Evolutionary conservation across 2,329 filamentous ascomycete species (phyloP).

Genomic region (Alternaria consortialis): DNA sequence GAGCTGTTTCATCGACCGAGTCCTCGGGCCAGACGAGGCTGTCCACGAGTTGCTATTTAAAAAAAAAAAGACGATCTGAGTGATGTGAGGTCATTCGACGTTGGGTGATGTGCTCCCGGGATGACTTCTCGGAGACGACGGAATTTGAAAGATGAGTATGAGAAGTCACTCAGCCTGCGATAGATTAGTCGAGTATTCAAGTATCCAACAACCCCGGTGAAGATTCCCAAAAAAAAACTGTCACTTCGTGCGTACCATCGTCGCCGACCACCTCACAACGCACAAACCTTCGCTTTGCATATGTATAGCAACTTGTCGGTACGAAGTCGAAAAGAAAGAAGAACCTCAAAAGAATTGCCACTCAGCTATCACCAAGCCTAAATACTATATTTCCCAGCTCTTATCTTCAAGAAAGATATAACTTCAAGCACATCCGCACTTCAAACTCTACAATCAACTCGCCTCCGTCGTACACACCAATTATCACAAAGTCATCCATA

Average conservation of each 20-base stretch:
- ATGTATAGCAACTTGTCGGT: neutral
- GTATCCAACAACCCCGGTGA: neutral
- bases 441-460: neutral
- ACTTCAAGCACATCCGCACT: neutral
- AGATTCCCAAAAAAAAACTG: neutral
- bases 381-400: neutral
- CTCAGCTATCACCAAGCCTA: neutral
- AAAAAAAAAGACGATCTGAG: neutral
- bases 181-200: too few species aligned
- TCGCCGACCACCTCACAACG: constrained; percentile 3
- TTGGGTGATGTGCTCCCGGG: neutral
- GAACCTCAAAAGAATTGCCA: neutral
- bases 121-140: neutral
- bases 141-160: neutral
- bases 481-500: neutral
- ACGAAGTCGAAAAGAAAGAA: neutral
- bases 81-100: neutral
- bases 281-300: constrained; percentile 1
- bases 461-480: neutral
- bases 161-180: neutral
- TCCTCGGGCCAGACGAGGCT: neutral
- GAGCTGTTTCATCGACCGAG: constrained; percentile 3
- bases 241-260: neutral
- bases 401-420: neutral
- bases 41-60: neutral